Percentiles rank a stretch among this genome's conserved stretches.
Evolutionary conservation across 2,329 filamentous ascomycete genomes (phyloP).

Genomic region (Coniochaeta sp.): DNA sequence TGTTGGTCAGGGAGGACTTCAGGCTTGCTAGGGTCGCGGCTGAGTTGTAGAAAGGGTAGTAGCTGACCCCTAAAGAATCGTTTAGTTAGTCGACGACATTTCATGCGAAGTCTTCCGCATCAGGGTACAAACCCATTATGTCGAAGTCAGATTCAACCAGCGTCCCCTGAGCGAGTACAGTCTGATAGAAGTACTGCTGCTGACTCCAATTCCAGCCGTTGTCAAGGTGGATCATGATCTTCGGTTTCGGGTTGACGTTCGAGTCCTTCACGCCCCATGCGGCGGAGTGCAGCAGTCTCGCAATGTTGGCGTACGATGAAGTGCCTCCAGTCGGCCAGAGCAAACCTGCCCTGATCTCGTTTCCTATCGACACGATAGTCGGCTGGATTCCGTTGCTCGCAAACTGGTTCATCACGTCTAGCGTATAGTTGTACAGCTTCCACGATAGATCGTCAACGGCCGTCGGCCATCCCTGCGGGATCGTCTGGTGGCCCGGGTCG

Average conservation of each 20-base stretch:
- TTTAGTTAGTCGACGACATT: neutral
- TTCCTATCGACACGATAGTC: constrained; percentile 62
- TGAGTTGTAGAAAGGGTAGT: constrained; percentile 63
- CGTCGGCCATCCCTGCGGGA: constrained; percentile 56
- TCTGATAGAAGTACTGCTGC: constrained; percentile 54
- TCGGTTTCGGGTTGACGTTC: constrained; percentile 44
- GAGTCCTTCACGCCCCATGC: constrained; percentile 59
- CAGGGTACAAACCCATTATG: constrained; percentile 53
- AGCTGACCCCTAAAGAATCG: constrained; percentile 39
- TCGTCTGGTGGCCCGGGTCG: constrained; percentile 55
- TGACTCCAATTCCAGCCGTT: constrained; percentile 66
- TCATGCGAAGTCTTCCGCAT: too few species aligned
- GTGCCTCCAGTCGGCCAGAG: constrained; percentile 58
- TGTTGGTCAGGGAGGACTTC: constrained; percentile 45
- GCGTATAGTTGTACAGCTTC: constrained; percentile 63
- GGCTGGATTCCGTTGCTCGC: constrained; percentile 45
- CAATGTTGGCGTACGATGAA: constrained; percentile 50
- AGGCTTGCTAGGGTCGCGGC: constrained; percentile 51
- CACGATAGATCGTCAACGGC: constrained; percentile 50
- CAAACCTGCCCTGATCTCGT: constrained; percentile 62
- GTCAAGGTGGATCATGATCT: constrained; percentile 69
- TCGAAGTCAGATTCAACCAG: constrained; percentile 53
- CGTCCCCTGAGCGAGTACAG: constrained; percentile 42
- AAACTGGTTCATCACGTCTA: constrained; percentile 53
- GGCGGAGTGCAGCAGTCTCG: constrained; percentile 55